Base-by-base conservation (phyloP, 371 early-diverging fungal species). In the Synchytrium microbalum region DNA sequence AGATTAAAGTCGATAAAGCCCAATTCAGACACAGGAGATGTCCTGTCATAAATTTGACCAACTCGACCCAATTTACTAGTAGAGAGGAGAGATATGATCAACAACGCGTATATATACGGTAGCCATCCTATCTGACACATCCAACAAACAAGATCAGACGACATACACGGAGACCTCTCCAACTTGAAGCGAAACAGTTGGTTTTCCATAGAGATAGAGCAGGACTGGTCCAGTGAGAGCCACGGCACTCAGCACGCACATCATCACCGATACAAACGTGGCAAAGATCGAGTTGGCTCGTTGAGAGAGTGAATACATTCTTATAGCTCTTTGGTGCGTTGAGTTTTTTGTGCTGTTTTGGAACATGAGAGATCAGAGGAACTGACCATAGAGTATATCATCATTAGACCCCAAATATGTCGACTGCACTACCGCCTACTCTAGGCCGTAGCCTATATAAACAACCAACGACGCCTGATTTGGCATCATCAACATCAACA, bases 231-330 rank as follows among this genome's bases (percentile, higher is more conserved):
- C 63, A 53, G 82, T 73, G 25, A 74, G 55, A 3, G 85, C 84
- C 31, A 81, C 75, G 58, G 83, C 72, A 26, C 77, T 85, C 23
- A 86, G 76, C 13, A 88, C 79, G 60, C 76, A 68, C 64, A 83
- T 82, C 53, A 84, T 55, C 27, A 85, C 86, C 25, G 86, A 83
- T 60, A 86, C 65, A 46, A 86, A 81, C 79, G 85, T 85, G 1
- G 90, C 87, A 61, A 85, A 72, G 2, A 87, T 77, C 33, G 86
- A 83, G 72, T 84, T 89, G 55, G 75, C 77, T 52, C 89, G 81
- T 66, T 81, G 79, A 60, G 77, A 75, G 33, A 84, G 65, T 65
- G 75, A 80, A 70, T 81, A 77, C 87, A 86, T 86, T 54, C 46
- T 24, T 38, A 5, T 5, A 38, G 46, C 19, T 19, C 46, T 38